Conservation (phyloP, 768 basidiomycete genomes). For the Tulasnella sp. region DNA sequence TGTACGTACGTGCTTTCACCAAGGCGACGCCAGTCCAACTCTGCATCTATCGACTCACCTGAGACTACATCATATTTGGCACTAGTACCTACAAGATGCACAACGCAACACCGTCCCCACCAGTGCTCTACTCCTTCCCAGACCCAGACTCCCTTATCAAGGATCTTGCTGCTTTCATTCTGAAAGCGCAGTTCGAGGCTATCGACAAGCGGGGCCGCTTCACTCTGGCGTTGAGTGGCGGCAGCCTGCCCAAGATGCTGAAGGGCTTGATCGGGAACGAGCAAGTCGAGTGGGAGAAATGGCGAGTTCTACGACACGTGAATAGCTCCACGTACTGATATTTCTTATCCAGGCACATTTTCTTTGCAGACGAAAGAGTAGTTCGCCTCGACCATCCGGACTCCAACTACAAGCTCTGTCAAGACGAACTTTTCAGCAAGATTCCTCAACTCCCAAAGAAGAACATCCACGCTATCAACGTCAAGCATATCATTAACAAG, state of each 20-base stretch:
- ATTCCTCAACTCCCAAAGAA: conserved; percentile 63
- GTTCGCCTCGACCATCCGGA: conserved; percentile 91
- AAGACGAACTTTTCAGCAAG: conserved; percentile 68
- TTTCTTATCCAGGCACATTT: conserved; percentile 75
- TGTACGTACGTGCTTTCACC: background rate
- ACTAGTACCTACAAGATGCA: background rate
- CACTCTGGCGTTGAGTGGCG: conserved; percentile 90
- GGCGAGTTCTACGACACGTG: conserved; percentile 49
- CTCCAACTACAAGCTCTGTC: conserved; percentile 83
- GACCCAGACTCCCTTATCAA: conserved; percentile 51
- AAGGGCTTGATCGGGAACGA: conserved; percentile 56
- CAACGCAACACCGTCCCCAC: conserved; percentile 43
- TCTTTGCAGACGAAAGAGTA: conserved; percentile 93
- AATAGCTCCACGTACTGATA: background rate
- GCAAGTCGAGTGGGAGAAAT: conserved; percentile 86
- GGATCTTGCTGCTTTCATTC: conserved; percentile 73
- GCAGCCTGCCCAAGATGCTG: conserved; percentile 82
- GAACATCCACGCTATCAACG: conserved; percentile 84
- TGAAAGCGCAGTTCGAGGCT: conserved; percentile 84
- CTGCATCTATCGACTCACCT: conserved; percentile 3
- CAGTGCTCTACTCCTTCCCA: conserved; percentile 70
- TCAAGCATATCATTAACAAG: conserved; percentile 59
- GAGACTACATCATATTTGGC: background rate
- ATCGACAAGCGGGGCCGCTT: conserved; percentile 86
- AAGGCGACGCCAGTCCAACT: background rate